Evolutionary conservation across 169 alveolate species (phyloP), one percentile per base, ranked within the genome.

Genomic region (Plasmodium gaboni): DNA sequence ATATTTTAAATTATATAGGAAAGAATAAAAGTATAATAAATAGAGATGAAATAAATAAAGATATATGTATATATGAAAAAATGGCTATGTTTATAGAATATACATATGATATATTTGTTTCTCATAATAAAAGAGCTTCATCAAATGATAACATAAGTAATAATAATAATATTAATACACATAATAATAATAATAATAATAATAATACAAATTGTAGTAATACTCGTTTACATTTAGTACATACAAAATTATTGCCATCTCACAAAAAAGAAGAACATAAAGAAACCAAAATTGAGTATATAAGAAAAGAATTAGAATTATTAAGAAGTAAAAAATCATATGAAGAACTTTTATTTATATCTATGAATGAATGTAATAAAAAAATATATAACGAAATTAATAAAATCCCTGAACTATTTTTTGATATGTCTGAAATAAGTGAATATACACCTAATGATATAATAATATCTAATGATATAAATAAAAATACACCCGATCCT

Each of bases 311-410:
- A 7, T 55, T 83, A 68, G 48, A 83, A 70, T 9, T 19, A 10
- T 59, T 83, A 24, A 83, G 57, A 60, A 68, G 12, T 26, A 61
- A 83, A 26, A 83, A 83, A 26, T 83, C 91, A 9, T 15, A 68
- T 71, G 91, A 83, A 68, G 91, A 83, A 51, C 24, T 68, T 57
- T 22, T 83, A 13, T 83, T 15, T 61, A 38, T 83, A 22, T 50
- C 91, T 7, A 83, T 83, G 91, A 51, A 83, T 38, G 73, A 83
- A 55, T 83, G 91, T 32, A 83, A 83, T 57, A 83, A 83, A 68
- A 67, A 68, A 55, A 83, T 83, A 28, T 83, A 68, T 72, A 22
- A 68, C 0, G 57, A 83, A 46, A 68, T 83, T 15, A 53, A 63
- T 83, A 69, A 83, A 69, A 83, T 67, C 4, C 91, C 85, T 1